phyloP scores from a whole-genome alignment of 2,329 filamentous ascomycete genomes.

The Monosporascus sp. region DNA sequence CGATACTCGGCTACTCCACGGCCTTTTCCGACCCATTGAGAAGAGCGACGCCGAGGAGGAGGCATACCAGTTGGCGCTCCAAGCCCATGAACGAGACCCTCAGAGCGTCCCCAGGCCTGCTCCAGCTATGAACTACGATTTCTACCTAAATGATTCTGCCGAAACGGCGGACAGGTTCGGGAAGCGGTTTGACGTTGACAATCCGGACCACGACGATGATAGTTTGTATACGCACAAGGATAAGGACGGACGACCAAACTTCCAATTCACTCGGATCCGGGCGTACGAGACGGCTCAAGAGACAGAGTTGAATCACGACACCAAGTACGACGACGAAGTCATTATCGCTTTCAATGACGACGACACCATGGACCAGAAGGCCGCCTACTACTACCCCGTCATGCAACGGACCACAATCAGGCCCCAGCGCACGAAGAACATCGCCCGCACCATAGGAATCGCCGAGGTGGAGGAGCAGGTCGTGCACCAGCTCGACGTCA shows the following conservation, averaged over 20 bases:
- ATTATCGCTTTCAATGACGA: slow-evolving; percentile 55
- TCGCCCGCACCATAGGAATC: slow-evolving; percentile 47
- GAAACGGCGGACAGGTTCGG: slow-evolving; percentile 51
- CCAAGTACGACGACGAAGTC: slow-evolving; percentile 61
- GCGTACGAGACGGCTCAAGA: slow-evolving; percentile 60
- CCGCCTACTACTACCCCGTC: slow-evolving; percentile 63
- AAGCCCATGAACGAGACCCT: slow-evolving; percentile 53
- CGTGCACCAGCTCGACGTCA: slow-evolving; percentile 52
- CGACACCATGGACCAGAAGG: slow-evolving; percentile 43
- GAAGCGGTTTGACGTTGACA: slow-evolving; percentile 53
- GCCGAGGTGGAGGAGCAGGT: slow-evolving; percentile 44
- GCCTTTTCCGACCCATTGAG: slow-evolving; percentile 57
- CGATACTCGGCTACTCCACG: slow-evolving; percentile 56
- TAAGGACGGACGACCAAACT: slow-evolving; percentile 42
- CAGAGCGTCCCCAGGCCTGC: slow-evolving; percentile 49
- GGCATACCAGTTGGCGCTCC: slow-evolving; percentile 44
- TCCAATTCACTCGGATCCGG: slow-evolving; percentile 57
- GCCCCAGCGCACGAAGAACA: slow-evolving; percentile 59
- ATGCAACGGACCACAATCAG: slow-evolving; percentile 59
- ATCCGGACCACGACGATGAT: slow-evolving; percentile 49
- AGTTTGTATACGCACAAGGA: slow-evolving; percentile 49
- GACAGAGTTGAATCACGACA: slow-evolving; percentile 49
- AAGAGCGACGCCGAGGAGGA: slow-evolving; percentile 49
- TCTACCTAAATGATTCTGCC: slow-evolving; percentile 52
- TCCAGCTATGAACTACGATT: slow-evolving; percentile 60